These are phyloP conservation scores for Triangularia verruculosa DNA, from an alignment of 2,329 filamentous ascomycete genomes.

Conservation along the genomic window DNA sequence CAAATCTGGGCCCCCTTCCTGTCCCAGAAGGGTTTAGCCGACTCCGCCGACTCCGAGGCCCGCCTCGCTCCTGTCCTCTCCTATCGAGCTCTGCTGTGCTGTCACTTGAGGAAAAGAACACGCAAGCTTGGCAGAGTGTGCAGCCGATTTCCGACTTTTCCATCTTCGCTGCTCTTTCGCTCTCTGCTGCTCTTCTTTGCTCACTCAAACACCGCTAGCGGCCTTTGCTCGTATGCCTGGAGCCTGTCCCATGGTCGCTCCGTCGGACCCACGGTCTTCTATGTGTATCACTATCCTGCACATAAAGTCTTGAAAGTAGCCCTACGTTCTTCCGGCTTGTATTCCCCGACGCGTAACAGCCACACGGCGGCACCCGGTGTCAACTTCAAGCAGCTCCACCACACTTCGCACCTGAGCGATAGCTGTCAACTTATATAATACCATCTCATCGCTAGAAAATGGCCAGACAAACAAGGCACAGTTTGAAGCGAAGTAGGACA, in stretches of 20 bases:
- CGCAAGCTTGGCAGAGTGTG: background rate
- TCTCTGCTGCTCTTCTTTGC: background rate
- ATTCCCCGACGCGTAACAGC: background rate
- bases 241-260: background rate
- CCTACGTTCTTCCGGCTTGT: background rate
- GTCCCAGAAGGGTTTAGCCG: background rate
- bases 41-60: background rate
- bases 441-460: background rate
- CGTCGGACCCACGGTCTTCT: background rate
- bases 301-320: background rate
- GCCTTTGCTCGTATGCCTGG: background rate
- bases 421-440: background rate
- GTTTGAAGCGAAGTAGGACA: background rate
- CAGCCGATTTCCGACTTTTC: background rate
- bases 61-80: background rate
- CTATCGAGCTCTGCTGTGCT: background rate
- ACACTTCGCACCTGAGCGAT: background rate
- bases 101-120: background rate
- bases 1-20: background rate
- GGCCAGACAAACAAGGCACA: background rate
- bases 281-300: background rate
- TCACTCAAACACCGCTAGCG: background rate
- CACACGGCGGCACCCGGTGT: background rate
- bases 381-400: background rate
- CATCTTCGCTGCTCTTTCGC: background rate